A percentile compares a stretch with the other conserved stretches of the same genome.
Conservation (phyloP, 345 rosid species). For the Salix udensis region DNA sequence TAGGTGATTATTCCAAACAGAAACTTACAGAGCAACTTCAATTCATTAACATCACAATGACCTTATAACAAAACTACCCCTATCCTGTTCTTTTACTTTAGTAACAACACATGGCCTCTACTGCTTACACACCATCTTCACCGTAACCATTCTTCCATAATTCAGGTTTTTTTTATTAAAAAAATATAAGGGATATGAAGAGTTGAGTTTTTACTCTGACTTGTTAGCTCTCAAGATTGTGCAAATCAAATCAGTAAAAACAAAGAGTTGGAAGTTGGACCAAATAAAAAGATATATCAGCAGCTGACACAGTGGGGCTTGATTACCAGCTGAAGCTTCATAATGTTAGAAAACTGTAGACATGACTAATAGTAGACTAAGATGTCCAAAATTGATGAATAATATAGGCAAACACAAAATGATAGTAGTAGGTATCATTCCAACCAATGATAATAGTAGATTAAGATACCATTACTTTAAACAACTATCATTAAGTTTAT, state of each 20-base stretch:
- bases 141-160: neutral
- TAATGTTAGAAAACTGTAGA: neutral
- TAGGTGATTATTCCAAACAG: neutral
- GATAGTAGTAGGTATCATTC: neutral
- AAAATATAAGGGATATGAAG: neutral
- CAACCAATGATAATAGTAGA: neutral
- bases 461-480: neutral
- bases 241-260: neutral
- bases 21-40: neutral
- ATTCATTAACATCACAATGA: neutral
- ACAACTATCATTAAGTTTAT: neutral
- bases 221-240: neutral
- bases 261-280: neutral
- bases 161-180: neutral
- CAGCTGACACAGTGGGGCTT: neutral
- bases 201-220: neutral
- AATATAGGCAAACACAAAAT: neutral
- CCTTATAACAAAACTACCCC: neutral
- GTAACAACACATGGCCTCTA: neutral
- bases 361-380: neutral
- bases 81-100: neutral
- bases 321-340: neutral
- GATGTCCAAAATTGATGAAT: neutral
- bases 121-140: neutral
- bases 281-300: neutral